Percentiles rank a stretch among this genome's conserved stretches.
Conservation (phyloP, 495 filamentous ascomycete genomes). For the Xylaria longipes region DNA sequence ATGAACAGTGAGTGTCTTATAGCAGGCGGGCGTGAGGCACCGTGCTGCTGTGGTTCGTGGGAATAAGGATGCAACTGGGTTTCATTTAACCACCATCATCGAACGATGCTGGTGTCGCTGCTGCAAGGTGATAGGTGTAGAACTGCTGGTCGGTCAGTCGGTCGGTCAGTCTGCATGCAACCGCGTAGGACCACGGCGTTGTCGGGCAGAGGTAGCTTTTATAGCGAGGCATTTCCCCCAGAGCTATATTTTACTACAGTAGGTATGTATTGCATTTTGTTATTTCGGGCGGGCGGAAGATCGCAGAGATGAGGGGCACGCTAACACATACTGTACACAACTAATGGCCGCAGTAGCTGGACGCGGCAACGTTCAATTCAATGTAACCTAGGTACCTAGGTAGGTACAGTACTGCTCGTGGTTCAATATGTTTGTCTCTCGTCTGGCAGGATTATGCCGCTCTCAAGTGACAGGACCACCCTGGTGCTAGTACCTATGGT, state of each 20-base stretch:
- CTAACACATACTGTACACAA: constrained; percentile 22
- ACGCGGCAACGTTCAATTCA: background rate
- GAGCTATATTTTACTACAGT: background rate
- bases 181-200: background rate
- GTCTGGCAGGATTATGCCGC: background rate
- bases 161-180: constrained; percentile 13
- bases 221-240: background rate
- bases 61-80: constrained; percentile 11
- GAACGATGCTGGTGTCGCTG: constrained; percentile 16
- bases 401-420: no score
- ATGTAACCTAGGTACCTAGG: no score
- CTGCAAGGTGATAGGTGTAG: constrained; percentile 7
- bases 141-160: background rate
- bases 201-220: background rate
- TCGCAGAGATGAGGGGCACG: constrained; percentile 20
- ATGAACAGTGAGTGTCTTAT: background rate
- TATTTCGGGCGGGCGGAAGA: constrained; percentile 21
- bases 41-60: constrained; percentile 11
- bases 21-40: background rate
- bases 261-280: constrained; percentile 5
- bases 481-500: no score
- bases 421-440: no score
- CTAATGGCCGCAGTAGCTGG: no score
- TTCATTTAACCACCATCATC: constrained; percentile 5
- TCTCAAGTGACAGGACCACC: background rate